Percentiles rank a stretch among this genome's conserved stretches.
These are phyloP conservation scores for Candida fluviatilis DNA, from an alignment of 805 yeast genomes.

Conservation along the genomic window DNA sequence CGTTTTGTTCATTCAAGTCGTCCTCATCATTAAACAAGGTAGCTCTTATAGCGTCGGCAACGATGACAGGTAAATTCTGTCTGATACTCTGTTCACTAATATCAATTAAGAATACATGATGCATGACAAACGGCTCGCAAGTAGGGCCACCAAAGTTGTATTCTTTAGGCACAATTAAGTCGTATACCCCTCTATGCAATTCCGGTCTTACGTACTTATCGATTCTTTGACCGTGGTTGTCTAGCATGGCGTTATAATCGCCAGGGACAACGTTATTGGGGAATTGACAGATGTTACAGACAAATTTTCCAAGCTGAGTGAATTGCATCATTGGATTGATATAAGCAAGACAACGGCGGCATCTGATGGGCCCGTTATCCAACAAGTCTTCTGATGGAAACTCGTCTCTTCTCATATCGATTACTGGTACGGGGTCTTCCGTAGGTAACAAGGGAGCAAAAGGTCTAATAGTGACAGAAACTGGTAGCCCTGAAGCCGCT, in stretches of 20 bases:
- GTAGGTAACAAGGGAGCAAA: slow-evolving; percentile 59
- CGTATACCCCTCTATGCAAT: slow-evolving; percentile 78
- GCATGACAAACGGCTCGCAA: slow-evolving; percentile 43
- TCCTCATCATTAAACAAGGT: slow-evolving; percentile 27
- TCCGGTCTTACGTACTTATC: slow-evolving; percentile 72
- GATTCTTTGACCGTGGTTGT: slow-evolving; percentile 54
- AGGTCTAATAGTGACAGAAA: slow-evolving; percentile 79
- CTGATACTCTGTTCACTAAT: slow-evolving; percentile 56
- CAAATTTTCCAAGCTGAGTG: slow-evolving; percentile 56
- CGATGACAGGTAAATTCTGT: slow-evolving; percentile 56
- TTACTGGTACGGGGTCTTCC: slow-evolving; percentile 61
- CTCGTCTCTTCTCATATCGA: slow-evolving; percentile 44
- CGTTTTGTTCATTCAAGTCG: slow-evolving; percentile 14
- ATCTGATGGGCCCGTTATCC: slow-evolving; percentile 72
- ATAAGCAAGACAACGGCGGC: slow-evolving; percentile 88
- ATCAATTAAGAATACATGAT: slow-evolving; percentile 73
- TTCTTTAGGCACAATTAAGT: slow-evolving; percentile 69
- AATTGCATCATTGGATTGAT: slow-evolving; percentile 79
- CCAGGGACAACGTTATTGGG: slow-evolving; percentile 60
- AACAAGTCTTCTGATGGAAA: slow-evolving; percentile 13
- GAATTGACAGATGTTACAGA: slow-evolving; percentile 85
- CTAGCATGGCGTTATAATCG: slow-evolving; percentile 63
- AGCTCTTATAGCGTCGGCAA: slow-evolving; percentile 67
- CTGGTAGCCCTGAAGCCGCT: slow-evolving; percentile 67
- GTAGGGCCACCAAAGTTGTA: slow-evolving; percentile 52